Percentiles rank a stretch among this genome's conserved stretches.
Conservation (phyloP, 352 stramenopile genomes). For the Pythium guiyangense region DNA sequence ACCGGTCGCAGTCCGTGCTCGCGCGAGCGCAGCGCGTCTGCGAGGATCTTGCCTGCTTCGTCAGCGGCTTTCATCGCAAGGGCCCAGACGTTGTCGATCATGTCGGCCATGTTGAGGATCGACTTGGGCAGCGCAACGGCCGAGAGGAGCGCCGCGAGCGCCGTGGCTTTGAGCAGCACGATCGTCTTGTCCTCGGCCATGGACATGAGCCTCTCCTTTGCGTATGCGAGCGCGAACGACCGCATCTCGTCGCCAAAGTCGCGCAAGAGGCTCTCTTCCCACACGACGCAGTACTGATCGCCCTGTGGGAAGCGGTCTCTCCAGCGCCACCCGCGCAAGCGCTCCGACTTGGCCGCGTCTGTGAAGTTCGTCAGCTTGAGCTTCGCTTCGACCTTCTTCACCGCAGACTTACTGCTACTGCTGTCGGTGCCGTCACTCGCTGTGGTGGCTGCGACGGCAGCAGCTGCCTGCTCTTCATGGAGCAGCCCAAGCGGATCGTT, state of each 20-base stretch:
- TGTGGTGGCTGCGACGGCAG: neutral
- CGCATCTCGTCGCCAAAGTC: constrained; percentile 82
- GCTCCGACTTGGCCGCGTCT: constrained; percentile 3
- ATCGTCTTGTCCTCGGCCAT: constrained; percentile 67
- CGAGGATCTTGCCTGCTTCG: constrained; percentile 68
- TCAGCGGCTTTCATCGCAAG: constrained; percentile 74
- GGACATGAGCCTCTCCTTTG: constrained; percentile 48
- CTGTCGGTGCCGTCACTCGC: neutral
- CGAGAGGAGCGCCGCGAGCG: constrained; percentile 67
- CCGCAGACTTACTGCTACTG: neutral
- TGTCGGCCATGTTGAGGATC: constrained; percentile 56
- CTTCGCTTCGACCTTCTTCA: constrained; percentile 4
- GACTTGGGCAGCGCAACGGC: constrained; percentile 70
- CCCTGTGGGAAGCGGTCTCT: constrained; percentile 75
- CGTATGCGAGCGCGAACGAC: constrained; percentile 43
- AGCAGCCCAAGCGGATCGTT: constrained; percentile 41
- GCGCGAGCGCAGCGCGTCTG: constrained; percentile 44
- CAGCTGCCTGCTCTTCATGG: constrained; percentile 21
- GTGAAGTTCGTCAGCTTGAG: constrained; percentile 7
- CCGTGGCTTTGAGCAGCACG: constrained; percentile 49
- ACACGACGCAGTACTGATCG: constrained; percentile 78
- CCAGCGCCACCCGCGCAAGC: constrained; percentile 70
- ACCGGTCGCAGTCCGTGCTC: constrained; percentile 82
- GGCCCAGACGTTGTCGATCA: constrained; percentile 85
- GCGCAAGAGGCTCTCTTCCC: constrained; percentile 64